Evolutionary conservation across 371 early-diverging fungal species (phyloP), one percentile per base, ranked within the genome.

Genomic region (Mortierella sp.): DNA sequence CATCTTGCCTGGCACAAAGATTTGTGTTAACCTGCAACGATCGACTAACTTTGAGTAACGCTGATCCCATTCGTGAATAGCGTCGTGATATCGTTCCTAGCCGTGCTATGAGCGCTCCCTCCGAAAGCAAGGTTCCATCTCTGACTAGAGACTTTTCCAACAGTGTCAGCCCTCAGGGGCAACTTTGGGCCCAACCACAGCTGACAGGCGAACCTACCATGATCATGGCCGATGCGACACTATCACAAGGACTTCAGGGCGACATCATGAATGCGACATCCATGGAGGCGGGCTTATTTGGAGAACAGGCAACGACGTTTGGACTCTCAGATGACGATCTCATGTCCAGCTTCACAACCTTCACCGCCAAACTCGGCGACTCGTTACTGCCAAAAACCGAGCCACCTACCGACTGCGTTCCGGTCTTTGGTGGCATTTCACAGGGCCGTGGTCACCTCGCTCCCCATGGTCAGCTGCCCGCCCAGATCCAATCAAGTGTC

Each of bases 251-350:
- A 31, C 51, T 51, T 53, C 49, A 49, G 24, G 48, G 40, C 5
- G 24, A 16, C 24, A 21, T 34, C 22, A 39, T 44, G 39, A 27
- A 5, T 24, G 46, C 46, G 46, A n/a, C 57, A n/a, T 28, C 57
- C 3, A 24, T 46, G 34, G 58, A 50, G 10, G 24, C 28, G 9
- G 28, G 16, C 8, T 21, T 60, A 16, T 60, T 52, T 45, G 46
- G 52, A 12, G 53, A 45, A 13, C 64, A 48, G 13, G 40, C 57
- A 45, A 25, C 54, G n/a, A 61, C 66, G 0, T 72, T 66, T 49
- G 72, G 72, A 19, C 59, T 72, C 29, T 65, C 72, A 28, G 72
- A 72, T 37, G 62, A 65, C 10, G 72, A 72, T 17, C 37, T 72
- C 17, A 66, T 72, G 72, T 50, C 66, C 2, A 72, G 72, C 34